phyloP scores from a whole-genome alignment of 2,329 filamentous ascomycete genomes.

The Fusarium luffae region DNA sequence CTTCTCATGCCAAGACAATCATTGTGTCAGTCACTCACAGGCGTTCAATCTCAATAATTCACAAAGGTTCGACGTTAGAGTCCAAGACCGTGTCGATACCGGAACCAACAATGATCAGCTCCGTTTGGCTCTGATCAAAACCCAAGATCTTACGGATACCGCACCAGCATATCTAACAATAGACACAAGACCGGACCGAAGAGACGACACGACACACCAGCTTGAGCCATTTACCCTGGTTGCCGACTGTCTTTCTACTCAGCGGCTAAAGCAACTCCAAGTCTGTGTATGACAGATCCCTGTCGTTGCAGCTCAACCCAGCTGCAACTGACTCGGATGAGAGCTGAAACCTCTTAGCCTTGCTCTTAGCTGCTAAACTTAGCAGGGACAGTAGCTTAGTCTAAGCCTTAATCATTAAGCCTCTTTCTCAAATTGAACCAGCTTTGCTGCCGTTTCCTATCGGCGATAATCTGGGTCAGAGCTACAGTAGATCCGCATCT shows the following conservation, averaged over 20 bases:
- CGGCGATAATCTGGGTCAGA: slow-evolving; percentile 9
- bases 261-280: slow-evolving; percentile 36
- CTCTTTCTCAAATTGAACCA: slow-evolving; percentile 27
- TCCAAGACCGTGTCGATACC: slow-evolving; percentile 15
- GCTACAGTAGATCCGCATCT: slow-evolving; percentile 16
- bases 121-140: not conserved
- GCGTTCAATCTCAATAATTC: not conserved
- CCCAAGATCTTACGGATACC: slow-evolving; percentile 10
- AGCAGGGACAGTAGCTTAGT: slow-evolving; percentile 1
- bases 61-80: not conserved
- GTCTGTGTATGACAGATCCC: slow-evolving; percentile 39
- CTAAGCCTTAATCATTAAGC: slow-evolving; percentile 16
- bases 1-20: not conserved
- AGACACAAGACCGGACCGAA: slow-evolving; percentile 24
- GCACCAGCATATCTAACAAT: slow-evolving; percentile 17
- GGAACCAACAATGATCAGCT: slow-evolving; percentile 13
- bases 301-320: slow-evolving; percentile 25
- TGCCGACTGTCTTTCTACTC: slow-evolving; percentile 14
- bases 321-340: slow-evolving; percentile 26
- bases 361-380: slow-evolving; percentile 20
- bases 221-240: slow-evolving; percentile 30
- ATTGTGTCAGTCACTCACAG: not conserved
- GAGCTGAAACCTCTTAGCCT: slow-evolving; percentile 42
- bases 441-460: not conserved
- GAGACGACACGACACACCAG: slow-evolving; percentile 13